phyloP scores from a whole-genome alignment of 257 asterid species.

The Nicotiana sylvestris region DNA sequence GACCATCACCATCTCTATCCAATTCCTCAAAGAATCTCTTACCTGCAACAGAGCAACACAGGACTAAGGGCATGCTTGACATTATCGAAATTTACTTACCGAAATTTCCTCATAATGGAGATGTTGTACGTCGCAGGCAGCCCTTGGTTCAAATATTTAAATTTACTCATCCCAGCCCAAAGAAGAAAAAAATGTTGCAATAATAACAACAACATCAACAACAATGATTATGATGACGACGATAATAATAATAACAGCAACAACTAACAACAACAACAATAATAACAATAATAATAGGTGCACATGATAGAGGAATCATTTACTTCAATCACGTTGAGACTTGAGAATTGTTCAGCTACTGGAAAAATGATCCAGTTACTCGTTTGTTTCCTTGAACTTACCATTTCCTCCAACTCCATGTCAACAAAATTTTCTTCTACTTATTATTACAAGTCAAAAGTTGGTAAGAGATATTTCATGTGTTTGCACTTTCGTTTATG shows the following conservation, averaged over 20 bases:
- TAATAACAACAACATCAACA: not conserved
- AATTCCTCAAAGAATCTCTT: constrained; percentile 90
- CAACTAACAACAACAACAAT: not conserved
- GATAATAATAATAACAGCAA: not conserved
- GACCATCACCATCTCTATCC: constrained; percentile 98
- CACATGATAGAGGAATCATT: not conserved
- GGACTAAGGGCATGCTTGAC: not conserved
- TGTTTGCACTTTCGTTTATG: not conserved
- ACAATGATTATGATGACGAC: not conserved
- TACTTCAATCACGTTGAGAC: not conserved
- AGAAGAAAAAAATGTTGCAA: not conserved
- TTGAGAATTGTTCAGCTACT: not conserved
- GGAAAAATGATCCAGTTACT: not conserved
- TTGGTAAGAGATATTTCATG: not conserved
- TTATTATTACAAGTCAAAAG: not conserved
- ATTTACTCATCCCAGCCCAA: not conserved
- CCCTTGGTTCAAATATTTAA: not conserved
- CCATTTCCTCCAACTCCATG: not conserved
- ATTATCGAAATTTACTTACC: not conserved
- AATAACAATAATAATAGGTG: not conserved
- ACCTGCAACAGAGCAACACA: constrained; percentile 46
- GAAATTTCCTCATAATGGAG: constrained; percentile 1
- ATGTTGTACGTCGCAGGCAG: not conserved
- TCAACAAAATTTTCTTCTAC: not conserved
- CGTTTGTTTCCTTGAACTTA: not conserved